Percentiles rank a stretch among this genome's conserved stretches.
Evolutionary conservation across 2,329 filamentous ascomycete genomes (phyloP).

Genomic region (Fusarium miscanthi): DNA sequence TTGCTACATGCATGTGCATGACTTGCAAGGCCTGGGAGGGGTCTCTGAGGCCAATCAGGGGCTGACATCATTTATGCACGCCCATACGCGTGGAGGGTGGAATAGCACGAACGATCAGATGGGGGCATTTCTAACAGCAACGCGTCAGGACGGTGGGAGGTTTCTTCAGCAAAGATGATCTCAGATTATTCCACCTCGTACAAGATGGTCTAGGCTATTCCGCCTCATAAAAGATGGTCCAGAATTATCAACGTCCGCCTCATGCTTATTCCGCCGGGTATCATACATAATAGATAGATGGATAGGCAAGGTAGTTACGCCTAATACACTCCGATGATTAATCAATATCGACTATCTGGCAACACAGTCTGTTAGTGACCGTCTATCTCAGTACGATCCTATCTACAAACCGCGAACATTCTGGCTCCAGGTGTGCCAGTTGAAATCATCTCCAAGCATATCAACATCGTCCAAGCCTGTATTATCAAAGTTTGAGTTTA

Average conservation of each 20-base stretch:
- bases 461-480: conserved; percentile 50
- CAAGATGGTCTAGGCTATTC: not conserved
- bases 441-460: conserved; percentile 57
- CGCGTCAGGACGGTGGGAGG: not conserved
- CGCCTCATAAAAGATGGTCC: not conserved
- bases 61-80: not conserved
- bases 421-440: conserved; percentile 63
- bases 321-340: conserved; percentile 2
- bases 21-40: not conserved
- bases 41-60: no score
- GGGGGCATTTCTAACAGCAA: not conserved
- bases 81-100: not conserved
- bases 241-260: not conserved
- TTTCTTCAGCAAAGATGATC: not conserved
- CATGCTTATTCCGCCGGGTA: conserved; percentile 36
- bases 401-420: conserved; percentile 55
- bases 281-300: conserved; percentile 34
- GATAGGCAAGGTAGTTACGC: conserved; percentile 7
- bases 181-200: no score
- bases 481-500: conserved; percentile 46
- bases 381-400: conserved; percentile 42
- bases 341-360: conserved; percentile 1
- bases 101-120: not conserved
- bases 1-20: not conserved
- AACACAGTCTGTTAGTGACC: conserved; percentile 26